Evolutionary conservation across 495 filamentous ascomycete genomes (phyloP).

Genomic region (Articulospora tetracladia): DNA sequence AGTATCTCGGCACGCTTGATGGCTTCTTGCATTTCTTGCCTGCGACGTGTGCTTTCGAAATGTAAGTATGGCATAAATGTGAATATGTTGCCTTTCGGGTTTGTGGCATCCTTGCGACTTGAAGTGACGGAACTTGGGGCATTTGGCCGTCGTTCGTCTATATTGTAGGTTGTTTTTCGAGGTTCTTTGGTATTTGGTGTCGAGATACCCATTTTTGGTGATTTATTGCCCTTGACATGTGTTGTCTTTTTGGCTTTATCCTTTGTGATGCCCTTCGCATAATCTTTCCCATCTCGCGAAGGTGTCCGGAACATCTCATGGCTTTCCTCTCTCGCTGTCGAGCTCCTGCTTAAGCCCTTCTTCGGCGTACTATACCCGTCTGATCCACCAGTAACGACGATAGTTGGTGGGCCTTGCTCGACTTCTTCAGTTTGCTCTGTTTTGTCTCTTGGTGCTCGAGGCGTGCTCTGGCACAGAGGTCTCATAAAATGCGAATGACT

Average conservation of each 20-base stretch:
- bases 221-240: slow-evolving; percentile 37
- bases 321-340: slow-evolving; percentile 12
- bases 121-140: slow-evolving; percentile 8
- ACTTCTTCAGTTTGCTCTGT: slow-evolving; percentile 17
- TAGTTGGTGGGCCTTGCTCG: slow-evolving; percentile 24
- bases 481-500: slow-evolving; percentile 67
- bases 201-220: slow-evolving; percentile 19
- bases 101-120: slow-evolving; percentile 8
- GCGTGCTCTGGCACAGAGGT: slow-evolving; percentile 56
- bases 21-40: slow-evolving; percentile 55
- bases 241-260: slow-evolving; percentile 33
- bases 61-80: slow-evolving; percentile 62
- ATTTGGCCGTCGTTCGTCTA: neutral
- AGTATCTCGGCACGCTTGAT: slow-evolving; percentile 42
- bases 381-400: slow-evolving; percentile 18
- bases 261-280: slow-evolving; percentile 26
- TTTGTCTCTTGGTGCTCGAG: slow-evolving; percentile 33
- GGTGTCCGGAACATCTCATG: slow-evolving; percentile 4
- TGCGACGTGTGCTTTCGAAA: slow-evolving; percentile 56
- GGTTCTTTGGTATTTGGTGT: neutral
- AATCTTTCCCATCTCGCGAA: slow-evolving; percentile 28
- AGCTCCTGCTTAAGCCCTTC: slow-evolving; percentile 7
- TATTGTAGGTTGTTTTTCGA: slow-evolving; percentile 2
- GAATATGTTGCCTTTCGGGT: slow-evolving; percentile 21
- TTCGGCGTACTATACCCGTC: neutral